Percentiles rank a stretch among this genome's conserved stretches.
Evolutionary conservation across 345 rosid species (phyloP).

Genomic region (Moricandia moricandioides): DNA sequence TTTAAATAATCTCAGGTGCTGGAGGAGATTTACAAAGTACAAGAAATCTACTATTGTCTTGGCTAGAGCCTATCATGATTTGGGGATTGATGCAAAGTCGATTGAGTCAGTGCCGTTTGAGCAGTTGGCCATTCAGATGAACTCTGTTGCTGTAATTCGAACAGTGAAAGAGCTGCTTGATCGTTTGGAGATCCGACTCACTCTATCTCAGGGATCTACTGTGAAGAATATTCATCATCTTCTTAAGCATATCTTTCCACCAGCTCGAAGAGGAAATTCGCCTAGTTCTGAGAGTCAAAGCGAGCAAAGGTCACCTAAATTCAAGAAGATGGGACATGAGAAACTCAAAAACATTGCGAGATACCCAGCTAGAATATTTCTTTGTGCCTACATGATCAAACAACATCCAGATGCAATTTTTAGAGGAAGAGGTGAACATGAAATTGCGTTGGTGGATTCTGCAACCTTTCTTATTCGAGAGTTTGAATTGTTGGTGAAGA

Average conservation of each 20-base stretch:
- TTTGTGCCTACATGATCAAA: slow-evolving; percentile 91
- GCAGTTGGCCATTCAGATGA: slow-evolving; percentile 71
- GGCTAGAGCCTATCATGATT: slow-evolving; percentile 56
- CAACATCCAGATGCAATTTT: slow-evolving; percentile 91
- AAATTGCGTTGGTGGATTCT: slow-evolving; percentile 66
- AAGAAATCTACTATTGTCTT: slow-evolving; percentile 66
- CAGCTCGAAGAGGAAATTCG: slow-evolving; percentile 57
- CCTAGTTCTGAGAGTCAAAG: slow-evolving; percentile 50
- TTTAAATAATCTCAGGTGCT: slow-evolving; percentile 52
- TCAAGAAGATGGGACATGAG: slow-evolving; percentile 39
- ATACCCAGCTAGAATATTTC: slow-evolving; percentile 81
- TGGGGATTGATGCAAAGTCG: slow-evolving; percentile 54
- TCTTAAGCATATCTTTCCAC: slow-evolving; percentile 62
- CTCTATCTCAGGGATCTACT: slow-evolving; percentile 33
- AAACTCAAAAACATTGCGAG: slow-evolving; percentile 46
- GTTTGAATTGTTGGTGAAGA: slow-evolving; percentile 65
- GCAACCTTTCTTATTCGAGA: slow-evolving; percentile 63
- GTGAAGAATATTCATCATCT: slow-evolving; percentile 77
- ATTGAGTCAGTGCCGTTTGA: slow-evolving; percentile 75
- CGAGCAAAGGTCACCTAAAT: slow-evolving; percentile 47
- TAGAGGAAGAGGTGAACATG: slow-evolving; percentile 83
- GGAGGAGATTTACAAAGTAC: slow-evolving; percentile 65
- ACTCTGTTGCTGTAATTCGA: slow-evolving; percentile 59
- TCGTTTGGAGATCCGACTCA: slow-evolving; percentile 74
- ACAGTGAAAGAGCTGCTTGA: slow-evolving; percentile 67